Conservation (phyloP, 495 filamentous ascomycete genomes). For the Thozetella sp. region DNA sequence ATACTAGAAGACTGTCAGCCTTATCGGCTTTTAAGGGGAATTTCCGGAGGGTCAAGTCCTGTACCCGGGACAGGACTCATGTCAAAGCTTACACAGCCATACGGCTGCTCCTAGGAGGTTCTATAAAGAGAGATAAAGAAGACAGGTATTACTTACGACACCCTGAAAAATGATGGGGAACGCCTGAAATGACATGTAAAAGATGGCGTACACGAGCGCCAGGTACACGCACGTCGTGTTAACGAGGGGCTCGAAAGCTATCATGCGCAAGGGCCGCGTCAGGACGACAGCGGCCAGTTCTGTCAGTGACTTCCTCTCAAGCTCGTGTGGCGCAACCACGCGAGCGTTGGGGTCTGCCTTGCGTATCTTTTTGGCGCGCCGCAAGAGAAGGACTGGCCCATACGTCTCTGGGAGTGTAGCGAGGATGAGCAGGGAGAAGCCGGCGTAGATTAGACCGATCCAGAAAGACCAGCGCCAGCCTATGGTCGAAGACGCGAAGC, state of each 20-base stretch:
- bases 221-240: slow-evolving; percentile 69
- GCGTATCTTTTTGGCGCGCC: slow-evolving; percentile 54
- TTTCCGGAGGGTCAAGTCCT: no score
- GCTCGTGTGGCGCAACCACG: slow-evolving; percentile 32
- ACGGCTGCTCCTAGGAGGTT: no score
- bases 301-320: slow-evolving; percentile 27
- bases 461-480: slow-evolving; percentile 71
- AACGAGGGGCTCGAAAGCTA: slow-evolving; percentile 47
- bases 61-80: no score
- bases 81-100: no score
- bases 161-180: slow-evolving; percentile 65
- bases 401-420: slow-evolving; percentile 65
- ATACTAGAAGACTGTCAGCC: no score
- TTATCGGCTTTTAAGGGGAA: no score
- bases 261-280: slow-evolving; percentile 42
- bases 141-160: no score
- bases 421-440: slow-evolving; percentile 43
- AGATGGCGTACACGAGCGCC: slow-evolving; percentile 70
- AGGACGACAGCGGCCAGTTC: slow-evolving; percentile 37
- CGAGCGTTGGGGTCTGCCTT: slow-evolving; percentile 39
- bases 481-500: slow-evolving; percentile 55
- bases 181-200: slow-evolving; percentile 74
- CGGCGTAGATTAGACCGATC: slow-evolving; percentile 61
- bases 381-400: slow-evolving; percentile 57
- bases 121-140: no score